phyloP scores from a whole-genome alignment of 2,329 filamentous ascomycete species.

The Cladosporium phlei region DNA sequence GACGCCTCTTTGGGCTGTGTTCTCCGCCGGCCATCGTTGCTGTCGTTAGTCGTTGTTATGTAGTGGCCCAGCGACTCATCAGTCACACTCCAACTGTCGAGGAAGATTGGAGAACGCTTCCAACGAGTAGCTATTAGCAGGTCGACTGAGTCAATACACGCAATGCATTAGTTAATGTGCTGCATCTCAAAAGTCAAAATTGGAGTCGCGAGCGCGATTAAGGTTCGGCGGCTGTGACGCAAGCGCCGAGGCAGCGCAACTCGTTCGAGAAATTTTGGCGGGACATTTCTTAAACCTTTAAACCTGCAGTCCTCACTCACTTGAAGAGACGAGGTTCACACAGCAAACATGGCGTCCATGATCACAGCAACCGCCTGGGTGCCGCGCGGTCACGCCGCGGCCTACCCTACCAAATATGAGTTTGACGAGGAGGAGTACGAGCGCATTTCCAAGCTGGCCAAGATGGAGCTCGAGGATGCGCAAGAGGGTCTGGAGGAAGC shows the following conservation, averaged over 20 bases:
- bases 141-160: not conserved
- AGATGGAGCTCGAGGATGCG: constrained; percentile 78
- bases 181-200: not conserved
- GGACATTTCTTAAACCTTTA: no score
- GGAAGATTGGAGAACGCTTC: no score
- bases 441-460: constrained; percentile 48
- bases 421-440: constrained; percentile 51
- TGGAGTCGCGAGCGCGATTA: not conserved
- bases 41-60: not conserved
- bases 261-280: constrained; percentile 1
- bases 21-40: constrained; percentile 21
- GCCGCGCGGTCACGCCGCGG: constrained; percentile 47
- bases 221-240: constrained; percentile 1
- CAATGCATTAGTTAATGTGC: not conserved
- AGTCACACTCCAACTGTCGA: no score
- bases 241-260: not conserved
- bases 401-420: constrained; percentile 45
- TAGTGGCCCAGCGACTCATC: no score
- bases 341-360: constrained; percentile 46
- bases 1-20: constrained; percentile 60
- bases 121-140: no score
- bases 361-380: constrained; percentile 52
- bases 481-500: constrained; percentile 78
- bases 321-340: not conserved
- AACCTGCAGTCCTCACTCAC: no score